Conservation (phyloP, 257 asterid genomes). For the Perilla frutescens region DNA sequence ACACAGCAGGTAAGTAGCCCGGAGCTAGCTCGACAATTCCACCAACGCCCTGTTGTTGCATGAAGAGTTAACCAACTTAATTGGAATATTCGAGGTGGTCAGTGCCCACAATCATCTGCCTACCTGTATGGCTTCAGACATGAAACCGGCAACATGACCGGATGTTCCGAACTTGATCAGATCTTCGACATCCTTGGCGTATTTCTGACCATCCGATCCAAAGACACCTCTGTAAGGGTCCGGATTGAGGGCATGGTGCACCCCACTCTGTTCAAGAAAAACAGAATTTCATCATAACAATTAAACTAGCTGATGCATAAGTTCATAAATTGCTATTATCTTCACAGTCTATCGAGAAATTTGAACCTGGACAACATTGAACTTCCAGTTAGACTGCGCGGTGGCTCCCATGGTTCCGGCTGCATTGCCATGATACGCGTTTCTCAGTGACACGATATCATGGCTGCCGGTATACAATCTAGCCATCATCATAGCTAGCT, state of each 20-base stretch:
- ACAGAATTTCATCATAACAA: too few species aligned
- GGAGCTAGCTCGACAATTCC: slow-evolving; percentile 82
- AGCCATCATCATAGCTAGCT: slow-evolving; percentile 80
- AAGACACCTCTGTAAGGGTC: slow-evolving; percentile 76
- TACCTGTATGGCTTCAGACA: slow-evolving; percentile 81
- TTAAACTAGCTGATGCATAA: too few species aligned
- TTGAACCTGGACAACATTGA: slow-evolving; percentile 68
- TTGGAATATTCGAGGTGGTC: too few species aligned
- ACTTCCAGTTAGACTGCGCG: slow-evolving; percentile 75
- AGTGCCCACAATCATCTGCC: too few species aligned
- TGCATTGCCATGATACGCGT: slow-evolving; percentile 81
- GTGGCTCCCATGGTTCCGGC: slow-evolving; percentile 79
- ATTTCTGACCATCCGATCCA: slow-evolving; percentile 67
- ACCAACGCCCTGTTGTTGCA: slow-evolving; percentile 64
- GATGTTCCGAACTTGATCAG: slow-evolving; percentile 69
- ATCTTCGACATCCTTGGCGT: slow-evolving; percentile 72
- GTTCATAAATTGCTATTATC: too few species aligned
- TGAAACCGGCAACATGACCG: slow-evolving; percentile 77
- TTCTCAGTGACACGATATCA: slow-evolving; percentile 70
- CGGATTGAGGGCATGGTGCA: slow-evolving; percentile 79
- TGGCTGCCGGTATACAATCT: slow-evolving; percentile 63
- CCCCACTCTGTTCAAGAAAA: slow-evolving; percentile 58
- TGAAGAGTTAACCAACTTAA: background rate
- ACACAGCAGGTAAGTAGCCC: slow-evolving; percentile 65
- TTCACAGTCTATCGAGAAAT: background rate